phyloP scores from a whole-genome alignment of 2,329 filamentous ascomycete species.

The Trichoderma sp. region DNA sequence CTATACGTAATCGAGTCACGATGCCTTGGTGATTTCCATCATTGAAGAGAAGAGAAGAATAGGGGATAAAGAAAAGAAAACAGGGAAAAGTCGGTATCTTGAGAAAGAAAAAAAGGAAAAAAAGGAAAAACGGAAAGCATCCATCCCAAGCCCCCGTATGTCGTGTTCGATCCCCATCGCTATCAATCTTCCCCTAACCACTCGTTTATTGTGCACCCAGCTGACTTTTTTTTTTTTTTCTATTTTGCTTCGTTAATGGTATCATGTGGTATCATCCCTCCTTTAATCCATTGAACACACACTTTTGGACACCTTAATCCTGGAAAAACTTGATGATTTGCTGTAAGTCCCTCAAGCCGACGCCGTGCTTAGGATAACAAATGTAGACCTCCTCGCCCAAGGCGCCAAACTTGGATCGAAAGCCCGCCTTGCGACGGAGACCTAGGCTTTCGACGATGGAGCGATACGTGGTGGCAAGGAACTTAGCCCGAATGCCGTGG shows the following conservation, averaged over 20 bases:
- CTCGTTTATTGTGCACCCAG: neutral
- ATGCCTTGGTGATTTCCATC: slow-evolving; percentile 5
- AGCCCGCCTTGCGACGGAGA: slow-evolving; percentile 81
- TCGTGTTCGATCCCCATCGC: neutral
- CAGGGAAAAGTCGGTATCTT: slow-evolving; percentile 12
- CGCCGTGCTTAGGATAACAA: slow-evolving; percentile 82
- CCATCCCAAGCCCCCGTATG: neutral
- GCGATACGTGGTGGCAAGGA: slow-evolving; percentile 80
- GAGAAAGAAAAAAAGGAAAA: neutral
- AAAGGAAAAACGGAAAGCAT: neutral
- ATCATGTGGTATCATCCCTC: neutral
- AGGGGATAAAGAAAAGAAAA: neutral
- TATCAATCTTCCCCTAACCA: neutral
- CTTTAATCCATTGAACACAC: neutral
- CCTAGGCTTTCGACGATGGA: slow-evolving; percentile 80
- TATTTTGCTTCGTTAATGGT: neutral
- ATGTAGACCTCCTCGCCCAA: slow-evolving; percentile 84
- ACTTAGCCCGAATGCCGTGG: slow-evolving; percentile 75
- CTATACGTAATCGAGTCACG: slow-evolving; percentile 7
- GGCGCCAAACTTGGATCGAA: slow-evolving; percentile 87
- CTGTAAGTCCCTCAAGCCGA: slow-evolving; percentile 78
- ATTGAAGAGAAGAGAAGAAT: neutral
- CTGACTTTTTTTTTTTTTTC: neutral
- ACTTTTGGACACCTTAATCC: slow-evolving; percentile 47
- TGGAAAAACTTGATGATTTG: slow-evolving; percentile 92